Base-by-base conservation (phyloP, 192 early-diverging fungal genomes). In the Chytriomyces confervae region DNA sequence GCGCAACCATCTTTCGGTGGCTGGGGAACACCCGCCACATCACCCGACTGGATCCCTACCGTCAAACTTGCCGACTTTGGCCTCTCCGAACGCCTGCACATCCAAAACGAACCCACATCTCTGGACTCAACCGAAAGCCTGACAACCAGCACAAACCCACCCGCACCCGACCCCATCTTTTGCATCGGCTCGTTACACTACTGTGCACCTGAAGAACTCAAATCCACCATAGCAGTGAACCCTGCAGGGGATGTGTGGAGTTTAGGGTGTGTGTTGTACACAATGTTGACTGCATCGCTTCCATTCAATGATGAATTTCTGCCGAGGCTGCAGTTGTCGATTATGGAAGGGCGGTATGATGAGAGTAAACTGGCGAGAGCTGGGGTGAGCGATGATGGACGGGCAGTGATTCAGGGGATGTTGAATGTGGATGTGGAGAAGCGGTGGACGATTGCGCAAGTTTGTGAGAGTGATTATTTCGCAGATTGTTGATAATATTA, bases 31-130 rank as follows among this genome's bases (percentile, higher is more conserved):
- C 36, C 36, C 4, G 4, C 36, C 36, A 4, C 36, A 36, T 20
- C 53, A 57, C 16, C 53, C 47, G 62, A 66, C 5, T 61, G 82
- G 29, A 64, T 73, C 11, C 79, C 79, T 13, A 72, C 84, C 13
- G 83, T 93, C 75, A 97, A 96, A 84, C 84, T 97, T 27, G 92
- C 91, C 62, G 96, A 98, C 79, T 98, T 97, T 85, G 95, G 95
- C 5, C 77, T 94, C 9, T 85, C 92, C 8, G 88, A 91, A 66
- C 69, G 80, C 36, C 51, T 83, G 20, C 16, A 20, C 53, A 57
- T 13, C 3, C 77, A 84, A 77, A 63, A 53, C 45, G 49, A 18
- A n/a, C 45, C 47, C 61, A 23, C 7, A 20, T 86, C 79, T 87
- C 82, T 57, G 48, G 46, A 48, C 24, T 74, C 49, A 67, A 66